Evolutionary conservation across 139 green algal species (phyloP).

Genomic region (Chlorella sp.): DNA sequence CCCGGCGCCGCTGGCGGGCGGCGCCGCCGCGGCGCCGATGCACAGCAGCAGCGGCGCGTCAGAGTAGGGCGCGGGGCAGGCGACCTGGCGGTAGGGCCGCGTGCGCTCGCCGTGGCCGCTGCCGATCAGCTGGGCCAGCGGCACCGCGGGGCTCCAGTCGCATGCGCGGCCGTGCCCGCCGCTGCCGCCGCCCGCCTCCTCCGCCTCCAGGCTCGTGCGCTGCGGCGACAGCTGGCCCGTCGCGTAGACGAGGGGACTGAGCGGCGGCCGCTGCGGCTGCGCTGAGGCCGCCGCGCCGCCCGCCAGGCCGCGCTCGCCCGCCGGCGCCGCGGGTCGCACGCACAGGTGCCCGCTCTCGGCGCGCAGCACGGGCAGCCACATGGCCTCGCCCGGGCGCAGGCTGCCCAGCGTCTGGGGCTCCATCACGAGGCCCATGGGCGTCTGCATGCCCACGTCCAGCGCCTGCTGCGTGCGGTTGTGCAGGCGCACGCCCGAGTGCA

Average conservation of each 20-base stretch:
- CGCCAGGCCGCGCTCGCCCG: too few species aligned
- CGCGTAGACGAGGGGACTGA: background rate
- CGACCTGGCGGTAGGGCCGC: background rate
- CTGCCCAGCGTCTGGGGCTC: constrained; percentile 30
- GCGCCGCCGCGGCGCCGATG: constrained; percentile 10
- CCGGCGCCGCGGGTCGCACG: constrained; percentile 32
- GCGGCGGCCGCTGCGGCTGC: background rate
- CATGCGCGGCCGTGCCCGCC: constrained; percentile 1
- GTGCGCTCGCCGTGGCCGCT: constrained; percentile 7
- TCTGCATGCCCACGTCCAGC: constrained; percentile 45
- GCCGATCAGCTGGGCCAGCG: constrained; percentile 43
- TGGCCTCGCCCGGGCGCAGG: constrained; percentile 29
- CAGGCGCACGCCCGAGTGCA: constrained; percentile 57
- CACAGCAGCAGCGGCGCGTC: constrained; percentile 1
- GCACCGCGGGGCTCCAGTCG: constrained; percentile 39
- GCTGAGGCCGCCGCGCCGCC: background rate
- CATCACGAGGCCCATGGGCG: background rate
- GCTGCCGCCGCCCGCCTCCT: background rate
- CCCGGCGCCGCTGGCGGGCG: background rate
- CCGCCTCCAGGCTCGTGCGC: background rate
- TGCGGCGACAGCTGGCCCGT: background rate
- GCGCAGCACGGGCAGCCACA: constrained; percentile 54
- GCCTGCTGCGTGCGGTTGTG: constrained; percentile 45
- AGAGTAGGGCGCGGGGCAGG: background rate
- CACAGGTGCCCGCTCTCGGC: constrained; percentile 31